phyloP scores from a whole-genome alignment of 805 yeast genomes.

The Pichia phayaonensis region DNA sequence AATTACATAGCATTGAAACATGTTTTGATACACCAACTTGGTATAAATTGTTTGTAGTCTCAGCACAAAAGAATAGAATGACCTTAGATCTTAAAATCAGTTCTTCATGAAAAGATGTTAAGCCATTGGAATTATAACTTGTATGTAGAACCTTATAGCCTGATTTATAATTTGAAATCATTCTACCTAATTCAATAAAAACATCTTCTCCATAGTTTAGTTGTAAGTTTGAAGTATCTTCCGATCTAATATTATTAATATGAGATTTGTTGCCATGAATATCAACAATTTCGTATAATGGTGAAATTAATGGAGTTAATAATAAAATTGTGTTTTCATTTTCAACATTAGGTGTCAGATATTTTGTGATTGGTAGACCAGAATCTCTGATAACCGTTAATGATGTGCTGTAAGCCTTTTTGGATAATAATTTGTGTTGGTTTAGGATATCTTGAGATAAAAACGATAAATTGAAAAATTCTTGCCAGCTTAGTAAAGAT shows the following conservation, averaged over 20 bases:
- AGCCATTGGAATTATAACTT: conserved; percentile 51
- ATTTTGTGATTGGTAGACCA: conserved; percentile 41
- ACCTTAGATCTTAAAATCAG: conserved; percentile 45
- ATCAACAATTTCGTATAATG: conserved; percentile 20
- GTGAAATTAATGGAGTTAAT: conserved; percentile 30
- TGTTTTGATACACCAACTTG: conserved; percentile 57
- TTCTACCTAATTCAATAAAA: conserved; percentile 44
- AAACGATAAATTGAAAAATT: conserved; percentile 31
- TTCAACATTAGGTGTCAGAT: conserved; percentile 24
- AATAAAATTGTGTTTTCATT: conserved; percentile 23
- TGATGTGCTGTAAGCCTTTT: conserved; percentile 40
- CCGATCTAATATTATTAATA: background rate
- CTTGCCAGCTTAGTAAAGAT: conserved; percentile 37
- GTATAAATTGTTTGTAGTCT: conserved; percentile 52
- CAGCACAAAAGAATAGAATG: conserved; percentile 46
- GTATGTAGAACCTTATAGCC: conserved; percentile 49
- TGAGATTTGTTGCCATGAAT: conserved; percentile 7
- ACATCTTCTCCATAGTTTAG: conserved; percentile 39
- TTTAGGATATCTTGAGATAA: conserved; percentile 29
- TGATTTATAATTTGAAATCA: conserved; percentile 31
- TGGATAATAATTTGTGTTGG: conserved; percentile 37
- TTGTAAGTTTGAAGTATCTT: background rate
- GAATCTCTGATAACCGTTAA: conserved; percentile 49
- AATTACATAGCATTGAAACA: conserved; percentile 47
- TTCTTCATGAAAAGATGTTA: conserved; percentile 47